Evolutionary conservation across 352 stramenopile species (phyloP), one percentile per base, ranked within the genome.

Genomic region (Phytophthora pini): DNA sequence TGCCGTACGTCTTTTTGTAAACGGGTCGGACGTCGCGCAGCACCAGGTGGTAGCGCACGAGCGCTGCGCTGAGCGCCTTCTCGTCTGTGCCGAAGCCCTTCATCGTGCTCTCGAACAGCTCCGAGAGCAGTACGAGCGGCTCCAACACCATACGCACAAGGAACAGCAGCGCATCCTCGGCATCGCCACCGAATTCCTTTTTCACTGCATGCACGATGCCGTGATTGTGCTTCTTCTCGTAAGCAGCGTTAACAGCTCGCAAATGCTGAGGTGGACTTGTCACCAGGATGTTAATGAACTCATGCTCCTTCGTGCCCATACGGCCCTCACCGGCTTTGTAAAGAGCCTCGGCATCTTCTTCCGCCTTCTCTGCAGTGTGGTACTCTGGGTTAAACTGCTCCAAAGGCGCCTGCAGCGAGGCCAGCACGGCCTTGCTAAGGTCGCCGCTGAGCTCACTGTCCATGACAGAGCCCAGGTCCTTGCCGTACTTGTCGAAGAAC

Each of bases 41-140:
- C 49, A 92, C 82, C 27, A 84, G 79, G 70, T 92, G 84, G 79
- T 94, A 94, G 47, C 87, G 87, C 56, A 94, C 84, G 31, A 93
- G 54, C 15, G 76, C 73, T 15, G 76, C 61, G 47, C 73, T 81
- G 29, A 94, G 70, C 20, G 63, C 78, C 22, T 88, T 79, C 65
- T 93, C 84, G 68, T 90, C 79, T 5, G 84, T 93, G 61, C 84
- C 84, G 24, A 88, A 80, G 56, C 79, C 80, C 72, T 88, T 89
- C 83, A 92, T 92, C 27, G 83, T 90, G 61, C 67, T 82, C 62
- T 92, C 83, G 38, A 92, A 89, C 43, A 83, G 63, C 67, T 89
- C 81, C 3, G 80, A 82, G 22, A 92, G 72, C 46, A 86, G 49
- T 45, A 80, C 72, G 12, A 89, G 69, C 39, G 83, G 83, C 60